phyloP scores from a whole-genome alignment of 208 protist species.

The Acanthamoeba divionensis region DNA sequence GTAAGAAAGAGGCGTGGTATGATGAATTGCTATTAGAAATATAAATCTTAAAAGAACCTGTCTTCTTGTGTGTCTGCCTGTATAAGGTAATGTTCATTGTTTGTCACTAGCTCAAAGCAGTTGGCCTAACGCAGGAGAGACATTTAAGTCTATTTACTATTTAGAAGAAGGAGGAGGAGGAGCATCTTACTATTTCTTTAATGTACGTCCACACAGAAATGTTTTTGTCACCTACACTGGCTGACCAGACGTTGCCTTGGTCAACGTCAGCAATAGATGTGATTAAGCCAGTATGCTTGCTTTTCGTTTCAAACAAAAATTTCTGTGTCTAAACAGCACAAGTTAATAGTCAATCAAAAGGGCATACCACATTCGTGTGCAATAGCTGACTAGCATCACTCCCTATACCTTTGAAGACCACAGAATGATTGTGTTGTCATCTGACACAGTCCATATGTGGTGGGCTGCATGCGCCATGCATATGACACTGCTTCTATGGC shows the following conservation, averaged over 20 bases:
- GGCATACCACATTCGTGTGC: not conserved
- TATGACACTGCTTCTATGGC: not conserved
- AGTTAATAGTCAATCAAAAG: not conserved
- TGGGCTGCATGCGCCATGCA: not conserved
- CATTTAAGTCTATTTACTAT: not conserved
- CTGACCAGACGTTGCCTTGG: not conserved
- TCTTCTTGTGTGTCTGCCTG: conserved; percentile 31
- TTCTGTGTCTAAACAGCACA: not conserved
- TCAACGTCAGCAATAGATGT: not conserved
- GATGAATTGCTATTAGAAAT: not conserved
- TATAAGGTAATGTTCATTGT: conserved; percentile 3
- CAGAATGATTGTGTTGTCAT: not conserved
- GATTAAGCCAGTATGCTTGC: not conserved
- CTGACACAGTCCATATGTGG: not conserved
- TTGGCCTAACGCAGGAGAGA: not conserved
- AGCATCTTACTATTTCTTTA: not conserved
- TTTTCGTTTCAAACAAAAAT: not conserved
- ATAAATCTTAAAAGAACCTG: not conserved
- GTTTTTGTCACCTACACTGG: not conserved
- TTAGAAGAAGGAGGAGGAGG: not conserved
- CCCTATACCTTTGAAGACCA: not conserved
- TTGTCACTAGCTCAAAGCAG: conserved; percentile 24
- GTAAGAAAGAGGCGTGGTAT: not conserved
- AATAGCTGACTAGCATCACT: not conserved
- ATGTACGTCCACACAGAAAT: not conserved